Base-by-base conservation (phyloP, 805 yeast species). In the Starmera pachycereana region DNA sequence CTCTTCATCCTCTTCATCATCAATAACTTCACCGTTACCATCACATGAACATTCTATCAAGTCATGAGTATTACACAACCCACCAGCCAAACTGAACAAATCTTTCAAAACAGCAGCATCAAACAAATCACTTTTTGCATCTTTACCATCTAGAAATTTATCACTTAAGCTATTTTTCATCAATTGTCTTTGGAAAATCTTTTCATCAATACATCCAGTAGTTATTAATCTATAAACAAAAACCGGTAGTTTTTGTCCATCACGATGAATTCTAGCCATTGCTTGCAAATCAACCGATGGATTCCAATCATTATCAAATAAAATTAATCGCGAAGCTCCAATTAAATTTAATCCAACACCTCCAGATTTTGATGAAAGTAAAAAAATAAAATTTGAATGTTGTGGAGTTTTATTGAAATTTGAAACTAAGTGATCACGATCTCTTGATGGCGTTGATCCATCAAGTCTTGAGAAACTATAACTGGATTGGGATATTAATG, bases 301-400 rank as follows among this genome's bases (percentile, higher is more conserved):
- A 47, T 92, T 92, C 98, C 98, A 92, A 54, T 92, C 97, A 47
- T 92, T 86, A 56, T 92, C 98, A 53, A 85, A 82, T 18, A 92
- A 62, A 6, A 92, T 70, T 33, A 92, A 62, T 25, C 97, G 63
- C 3, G 49, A 1, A 0, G 95, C 98, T 0, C 97, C 98, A 29
- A 85, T 72, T 29, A 92, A 64, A 53, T 92, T 92, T 33, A 92
- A 65, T 0, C 98, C 98, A 44, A 83, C 79, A 0, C 98, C 98
- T 4, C 98, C 98, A 4, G 95, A 79, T 57, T 88, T 86, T 0
- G 96, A 82, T 4, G 96, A 85, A 11, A 92, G 60, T 11, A 92
- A 60, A 48, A 92, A 87, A 0, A 80, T 81, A 53, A 82, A 76
- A 30, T 58, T 53, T 4, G 66, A 58, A 12, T 50, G 57, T 8